Base-by-base conservation (phyloP, 1,139 yeast species). In the Suhomyces bolitotheri region DNA sequence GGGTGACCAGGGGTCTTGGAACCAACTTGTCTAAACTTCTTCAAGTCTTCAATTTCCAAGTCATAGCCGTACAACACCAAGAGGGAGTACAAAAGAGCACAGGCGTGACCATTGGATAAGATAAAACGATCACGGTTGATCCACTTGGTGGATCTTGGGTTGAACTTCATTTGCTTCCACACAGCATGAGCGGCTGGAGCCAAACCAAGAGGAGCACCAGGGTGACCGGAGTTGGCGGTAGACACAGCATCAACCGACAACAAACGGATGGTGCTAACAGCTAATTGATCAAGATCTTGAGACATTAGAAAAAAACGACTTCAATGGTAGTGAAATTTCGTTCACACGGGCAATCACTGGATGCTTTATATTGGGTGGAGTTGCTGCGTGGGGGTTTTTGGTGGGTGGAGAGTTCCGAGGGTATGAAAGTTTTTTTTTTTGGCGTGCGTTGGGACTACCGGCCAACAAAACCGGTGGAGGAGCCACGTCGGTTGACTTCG, bases 1-100 rank as follows among this genome's bases (percentile, higher is more conserved):
- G 98, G 98, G 73, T 92, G 98, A 54, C 98, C 98, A 36, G 98
- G 98, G 47, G 96, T 85, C 71, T 82, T 83, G 49, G 97, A 90
- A 60, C 76, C 74, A 55, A 90, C 68, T 69, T 88, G 95, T 78
- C 99, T 87, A 73, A 92, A 92, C 47, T 76, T 67, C 74, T 89
- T 85, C 66, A 92, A 76, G 66, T 94, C 98, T 33, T 89, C 96
- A 46, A 92, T 67, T 38, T 87, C 60, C 61, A 82, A 73, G 56
- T 79, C 86, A 72, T 79, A 92, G 41, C 97, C 97, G 58, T 79
- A 80, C 54, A 94, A 73, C 66, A 85, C 94, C 59, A 92, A 74
- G 68, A 92, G 66, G 30, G 94, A 73, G 76, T 92, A 94, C 60
- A 88, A 75, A 48, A 92, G 73, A 44, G 96, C 96, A 65, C 95